Evolutionary conservation across 176 grass and related monocot genomes (phyloP), one percentile per base, ranked within the genome.

Genomic region (Triticum timopheevii): DNA sequence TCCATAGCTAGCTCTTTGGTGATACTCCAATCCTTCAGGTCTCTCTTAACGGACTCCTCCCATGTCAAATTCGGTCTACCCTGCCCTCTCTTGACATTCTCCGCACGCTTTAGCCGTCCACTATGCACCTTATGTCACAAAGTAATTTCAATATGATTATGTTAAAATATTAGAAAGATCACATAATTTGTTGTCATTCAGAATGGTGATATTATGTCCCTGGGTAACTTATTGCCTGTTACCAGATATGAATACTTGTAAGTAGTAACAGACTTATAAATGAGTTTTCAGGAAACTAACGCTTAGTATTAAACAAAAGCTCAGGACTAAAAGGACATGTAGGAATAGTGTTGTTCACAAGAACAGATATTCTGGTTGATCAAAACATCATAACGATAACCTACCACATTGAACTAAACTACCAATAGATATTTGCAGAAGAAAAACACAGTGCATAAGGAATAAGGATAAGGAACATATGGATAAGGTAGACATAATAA

Each of bases 401-500:
- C 4, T 59, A 73, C 2, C 73, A 44, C 45, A 47, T n/a, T 11
- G 1, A 61, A 86, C 40, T 74, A 73, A 84, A 67, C 12, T 28
- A 58, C 44, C 40, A 61, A 10, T 42, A 56, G 7, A 76, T 42
- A 81, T 68, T 47, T 76, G 30, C 76, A 62, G 66, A 42, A 39
- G 3, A 38, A 4, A 64, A 2, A 6, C 54, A 78, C 16, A 16
- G 69, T 50, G 42, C n/a, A 30, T 49, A 61, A 36, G 34, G 17
- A 54, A 77, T 8, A 44, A 59, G 27, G 77, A 75, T 19, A 59
- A 76, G 54, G 61, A 40, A 44, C 38, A 84, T 59, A 59, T 59
- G 22, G 20, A 35, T 84, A 84, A 76, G 36, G 72, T 87, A 49
- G 20, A 54, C 25, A 80, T 47, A 69, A 95, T 78, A 84, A 70